phyloP scores from a whole-genome alignment of 805 yeast species.

The Candida berthetii region DNA sequence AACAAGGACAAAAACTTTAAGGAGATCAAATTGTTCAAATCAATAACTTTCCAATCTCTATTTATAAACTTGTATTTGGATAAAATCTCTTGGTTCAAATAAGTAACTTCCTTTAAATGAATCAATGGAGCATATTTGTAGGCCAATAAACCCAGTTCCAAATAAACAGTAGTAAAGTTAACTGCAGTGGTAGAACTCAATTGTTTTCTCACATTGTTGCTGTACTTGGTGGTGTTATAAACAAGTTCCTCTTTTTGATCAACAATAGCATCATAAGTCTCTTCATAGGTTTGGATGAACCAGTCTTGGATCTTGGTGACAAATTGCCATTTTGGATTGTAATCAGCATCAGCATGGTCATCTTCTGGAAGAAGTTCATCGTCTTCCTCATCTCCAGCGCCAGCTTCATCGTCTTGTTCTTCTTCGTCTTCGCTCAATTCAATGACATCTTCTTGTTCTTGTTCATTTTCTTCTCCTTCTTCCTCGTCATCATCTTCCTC shows the following conservation, averaged over 20 bases:
- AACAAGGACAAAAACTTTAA: conserved; percentile 13
- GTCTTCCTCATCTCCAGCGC: conserved; percentile 6
- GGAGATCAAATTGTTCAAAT: conserved; percentile 13
- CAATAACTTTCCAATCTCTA: conserved; percentile 10
- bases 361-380: conserved; percentile 1
- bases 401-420: conserved; percentile 13
- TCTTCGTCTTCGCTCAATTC: conserved; percentile 8
- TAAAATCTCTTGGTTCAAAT: conserved; percentile 13
- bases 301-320: conserved; percentile 14
- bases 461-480: conserved; percentile 6
- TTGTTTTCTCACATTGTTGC: conserved; percentile 11
- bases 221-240: conserved; percentile 4
- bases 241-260: conserved; percentile 9
- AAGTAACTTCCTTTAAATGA: conserved; percentile 11
- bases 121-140: conserved; percentile 12
- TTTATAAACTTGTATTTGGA: conserved; percentile 13
- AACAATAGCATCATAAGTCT: conserved; percentile 11
- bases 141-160: conserved; percentile 14
- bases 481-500: conserved; percentile 5
- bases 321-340: conserved; percentile 4
- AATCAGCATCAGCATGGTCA: conserved; percentile 1
- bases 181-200: conserved; percentile 24
- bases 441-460: conserved; percentile 6
- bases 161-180: conserved; percentile 8
- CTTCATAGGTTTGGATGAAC: conserved; percentile 16